These are phyloP conservation scores for Trichoderma gamsii DNA, from an alignment of 495 filamentous ascomycete genomes.

Conservation along the genomic window DNA sequence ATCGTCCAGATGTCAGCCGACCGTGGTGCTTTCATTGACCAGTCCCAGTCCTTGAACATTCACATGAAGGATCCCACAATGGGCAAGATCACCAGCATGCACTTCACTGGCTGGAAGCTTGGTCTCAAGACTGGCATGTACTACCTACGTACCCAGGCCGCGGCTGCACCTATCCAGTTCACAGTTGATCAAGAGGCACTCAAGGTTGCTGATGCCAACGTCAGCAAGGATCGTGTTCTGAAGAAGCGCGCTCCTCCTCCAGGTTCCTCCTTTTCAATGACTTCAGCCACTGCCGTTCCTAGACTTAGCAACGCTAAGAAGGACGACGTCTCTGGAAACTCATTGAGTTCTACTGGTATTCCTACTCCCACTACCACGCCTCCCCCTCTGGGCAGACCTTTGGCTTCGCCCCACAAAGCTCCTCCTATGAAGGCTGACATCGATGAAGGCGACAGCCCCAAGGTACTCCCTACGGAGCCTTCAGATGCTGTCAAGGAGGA, in stretches of 20 bases:
- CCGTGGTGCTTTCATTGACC: constrained; percentile 95
- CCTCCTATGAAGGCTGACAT: constrained; percentile 61
- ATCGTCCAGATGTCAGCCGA: constrained; percentile 98
- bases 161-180: constrained; percentile 95
- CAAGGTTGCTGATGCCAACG: constrained; percentile 77
- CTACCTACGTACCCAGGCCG: constrained; percentile 97
- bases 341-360: constrained; percentile 44
- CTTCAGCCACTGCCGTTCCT: constrained; percentile 34
- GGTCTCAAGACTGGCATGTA: constrained; percentile 99
- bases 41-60: constrained; percentile 98
- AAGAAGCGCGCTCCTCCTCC: constrained; percentile 62
- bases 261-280: constrained; percentile 46
- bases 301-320: constrained; percentile 36
- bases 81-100: constrained; percentile 99
- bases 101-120: constrained; percentile 98
- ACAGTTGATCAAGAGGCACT: constrained; percentile 97
- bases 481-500: constrained; percentile 48
- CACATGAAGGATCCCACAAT: constrained; percentile 98
- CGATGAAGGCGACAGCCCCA: constrained; percentile 68
- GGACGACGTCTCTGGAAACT: constrained; percentile 32
- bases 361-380: constrained; percentile 57
- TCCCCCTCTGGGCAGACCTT: constrained; percentile 43
- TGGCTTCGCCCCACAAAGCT: constrained; percentile 41
- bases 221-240: constrained; percentile 54
- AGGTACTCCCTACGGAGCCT: constrained; percentile 67